A percentile compares a stretch with the other conserved stretches of the same genome.
Evolutionary conservation across 345 rosid genomes (phyloP).

Genomic region (Moricandia arvensis): DNA sequence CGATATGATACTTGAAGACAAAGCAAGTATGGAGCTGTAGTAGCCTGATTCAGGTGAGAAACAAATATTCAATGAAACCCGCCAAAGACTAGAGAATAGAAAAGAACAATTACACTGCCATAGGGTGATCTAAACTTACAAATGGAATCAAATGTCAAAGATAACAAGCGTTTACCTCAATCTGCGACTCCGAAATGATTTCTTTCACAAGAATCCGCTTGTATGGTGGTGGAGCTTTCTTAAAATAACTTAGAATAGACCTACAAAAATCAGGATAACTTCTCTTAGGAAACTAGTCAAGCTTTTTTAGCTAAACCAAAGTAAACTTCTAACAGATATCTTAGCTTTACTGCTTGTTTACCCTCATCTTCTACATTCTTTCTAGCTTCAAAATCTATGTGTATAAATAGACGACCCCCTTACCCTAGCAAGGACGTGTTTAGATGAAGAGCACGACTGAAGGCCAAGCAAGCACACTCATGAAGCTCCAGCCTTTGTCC

Average conservation of each 20-base stretch:
- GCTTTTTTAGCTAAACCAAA: neutral
- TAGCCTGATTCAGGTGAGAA: conserved; percentile 44
- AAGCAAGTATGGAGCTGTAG: conserved; percentile 38
- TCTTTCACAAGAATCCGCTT: conserved; percentile 52
- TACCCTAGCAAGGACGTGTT: conserved; percentile 68
- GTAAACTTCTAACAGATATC: neutral
- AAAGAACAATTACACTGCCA: neutral
- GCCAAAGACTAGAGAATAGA: neutral
- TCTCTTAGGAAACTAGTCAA: neutral
- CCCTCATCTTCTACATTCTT: neutral
- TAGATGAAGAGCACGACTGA: conserved; percentile 77
- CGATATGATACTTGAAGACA: conserved; percentile 66
- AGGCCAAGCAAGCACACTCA: conserved; percentile 84
- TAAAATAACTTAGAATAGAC: conserved; percentile 66
- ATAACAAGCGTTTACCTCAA: conserved; percentile 45
- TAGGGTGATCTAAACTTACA: neutral
- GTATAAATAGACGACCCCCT: neutral
- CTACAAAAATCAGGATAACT: conserved; percentile 40
- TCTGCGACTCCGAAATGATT: conserved; percentile 32
- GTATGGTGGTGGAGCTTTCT: conserved; percentile 79
- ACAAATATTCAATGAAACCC: neutral
- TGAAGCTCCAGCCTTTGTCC: conserved; percentile 74
- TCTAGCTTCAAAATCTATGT: neutral
- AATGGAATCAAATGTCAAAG: conserved; percentile 19
- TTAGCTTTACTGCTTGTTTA: neutral